phyloP scores from a whole-genome alignment of 78 protist species.

The Dictyostelium brefeldianum region DNA sequence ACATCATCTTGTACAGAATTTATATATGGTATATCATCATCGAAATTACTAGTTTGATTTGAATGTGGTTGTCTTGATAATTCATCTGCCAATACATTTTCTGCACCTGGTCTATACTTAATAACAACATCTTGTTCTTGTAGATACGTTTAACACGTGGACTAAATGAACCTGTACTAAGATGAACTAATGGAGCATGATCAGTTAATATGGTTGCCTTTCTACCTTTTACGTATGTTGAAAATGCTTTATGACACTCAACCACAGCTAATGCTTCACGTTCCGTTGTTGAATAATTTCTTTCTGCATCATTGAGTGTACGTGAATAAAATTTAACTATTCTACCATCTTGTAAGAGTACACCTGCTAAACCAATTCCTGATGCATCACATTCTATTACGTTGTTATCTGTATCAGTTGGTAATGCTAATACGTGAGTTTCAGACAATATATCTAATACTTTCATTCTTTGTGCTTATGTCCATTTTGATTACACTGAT shows the following conservation, averaged over 20 bases:
- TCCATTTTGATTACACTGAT: background rate
- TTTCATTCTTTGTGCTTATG: background rate
- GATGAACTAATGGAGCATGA: background rate
- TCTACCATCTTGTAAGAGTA: background rate
- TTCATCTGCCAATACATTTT: background rate
- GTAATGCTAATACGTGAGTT: too few relatives aligned
- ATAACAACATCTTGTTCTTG: background rate
- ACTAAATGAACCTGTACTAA: background rate
- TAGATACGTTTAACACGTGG: background rate
- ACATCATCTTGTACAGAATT: background rate
- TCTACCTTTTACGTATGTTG: background rate
- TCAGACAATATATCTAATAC: too few relatives aligned
- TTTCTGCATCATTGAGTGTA: too few relatives aligned
- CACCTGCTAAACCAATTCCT: too few relatives aligned
- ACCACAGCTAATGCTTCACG: background rate
- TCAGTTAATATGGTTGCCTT: background rate
- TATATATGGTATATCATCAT: background rate
- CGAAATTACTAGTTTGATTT: background rate
- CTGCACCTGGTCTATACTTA: background rate
- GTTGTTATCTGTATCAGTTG: too few relatives aligned
- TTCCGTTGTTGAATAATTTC: background rate
- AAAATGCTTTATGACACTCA: background rate
- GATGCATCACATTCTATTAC: background rate
- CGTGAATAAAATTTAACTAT: too few relatives aligned
- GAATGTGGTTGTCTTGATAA: background rate